Conservation (phyloP, 345 rosid genomes). For the Corymbia maculata region DNA sequence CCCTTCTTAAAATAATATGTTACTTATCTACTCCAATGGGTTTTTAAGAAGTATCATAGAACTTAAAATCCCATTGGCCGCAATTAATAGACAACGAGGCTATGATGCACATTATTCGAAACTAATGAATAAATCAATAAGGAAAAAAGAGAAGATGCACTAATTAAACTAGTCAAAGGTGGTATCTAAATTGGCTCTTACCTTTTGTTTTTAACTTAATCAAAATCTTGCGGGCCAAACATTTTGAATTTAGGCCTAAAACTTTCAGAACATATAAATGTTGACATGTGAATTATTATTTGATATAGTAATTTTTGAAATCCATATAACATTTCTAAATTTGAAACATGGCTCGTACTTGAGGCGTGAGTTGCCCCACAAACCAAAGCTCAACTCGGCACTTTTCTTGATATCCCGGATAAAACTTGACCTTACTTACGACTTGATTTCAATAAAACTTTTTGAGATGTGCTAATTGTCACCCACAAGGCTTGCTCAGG, state of each 20-base stretch:
- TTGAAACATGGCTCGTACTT: background rate
- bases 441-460: background rate
- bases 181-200: accelerated
- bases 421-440: background rate
- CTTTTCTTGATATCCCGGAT: accelerated
- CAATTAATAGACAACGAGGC: too few relatives aligned
- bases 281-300: background rate
- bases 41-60: background rate
- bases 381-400: background rate
- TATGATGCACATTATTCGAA: too few relatives aligned
- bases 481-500: too few relatives aligned
- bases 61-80: background rate
- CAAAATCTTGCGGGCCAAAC: background rate
- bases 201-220: background rate
- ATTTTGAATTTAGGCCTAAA: background rate
- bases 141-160: background rate
- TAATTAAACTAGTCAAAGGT: too few relatives aligned
- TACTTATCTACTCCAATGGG: too few relatives aligned
- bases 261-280: too few relatives aligned
- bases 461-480: background rate
- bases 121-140: background rate
- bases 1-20: too few relatives aligned
- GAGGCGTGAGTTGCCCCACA: accelerated
- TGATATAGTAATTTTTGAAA: background rate
- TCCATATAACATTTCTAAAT: too few relatives aligned